Evolutionary conservation across 129 eudicot species (phyloP).

Genomic region (Erigeron canadensis): DNA sequence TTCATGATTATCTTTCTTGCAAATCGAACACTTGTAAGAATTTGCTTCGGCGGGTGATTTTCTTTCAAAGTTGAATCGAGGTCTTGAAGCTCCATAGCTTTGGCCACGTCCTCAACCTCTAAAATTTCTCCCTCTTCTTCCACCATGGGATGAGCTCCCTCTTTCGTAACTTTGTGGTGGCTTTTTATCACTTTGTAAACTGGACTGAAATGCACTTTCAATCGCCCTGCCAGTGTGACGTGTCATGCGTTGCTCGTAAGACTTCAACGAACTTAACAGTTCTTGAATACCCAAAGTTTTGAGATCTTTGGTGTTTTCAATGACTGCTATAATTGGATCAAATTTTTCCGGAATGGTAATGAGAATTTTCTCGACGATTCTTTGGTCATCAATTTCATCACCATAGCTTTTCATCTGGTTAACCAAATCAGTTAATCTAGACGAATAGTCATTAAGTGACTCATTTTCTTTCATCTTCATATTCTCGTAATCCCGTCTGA

Average conservation of each 20-base stretch:
- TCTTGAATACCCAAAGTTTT: neutral
- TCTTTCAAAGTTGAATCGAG: neutral
- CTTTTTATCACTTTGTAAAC: neutral
- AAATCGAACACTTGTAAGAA: neutral
- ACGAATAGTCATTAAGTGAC: no score
- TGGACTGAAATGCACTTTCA: neutral
- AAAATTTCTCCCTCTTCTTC: neutral
- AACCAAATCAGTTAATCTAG: no score
- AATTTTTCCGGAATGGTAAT: no score
- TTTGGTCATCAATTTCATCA: no score
- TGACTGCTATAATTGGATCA: no score
- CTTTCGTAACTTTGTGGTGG: neutral
- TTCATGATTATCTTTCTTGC: neutral
- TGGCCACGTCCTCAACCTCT: neutral
- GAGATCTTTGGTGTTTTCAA: neutral
- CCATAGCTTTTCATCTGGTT: no score
- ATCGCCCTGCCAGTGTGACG: neutral
- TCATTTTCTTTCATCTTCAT: no score
- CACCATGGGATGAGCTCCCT: neutral
- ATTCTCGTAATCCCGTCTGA: no score
- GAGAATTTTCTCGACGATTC: no score
- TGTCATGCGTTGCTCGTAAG: no score
- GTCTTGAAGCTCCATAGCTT: neutral
- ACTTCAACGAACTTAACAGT: no score
- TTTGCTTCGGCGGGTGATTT: neutral